These are phyloP conservation scores for Ogataea philodendri DNA, from an alignment of 805 yeast genomes.

Conservation along the genomic window DNA sequence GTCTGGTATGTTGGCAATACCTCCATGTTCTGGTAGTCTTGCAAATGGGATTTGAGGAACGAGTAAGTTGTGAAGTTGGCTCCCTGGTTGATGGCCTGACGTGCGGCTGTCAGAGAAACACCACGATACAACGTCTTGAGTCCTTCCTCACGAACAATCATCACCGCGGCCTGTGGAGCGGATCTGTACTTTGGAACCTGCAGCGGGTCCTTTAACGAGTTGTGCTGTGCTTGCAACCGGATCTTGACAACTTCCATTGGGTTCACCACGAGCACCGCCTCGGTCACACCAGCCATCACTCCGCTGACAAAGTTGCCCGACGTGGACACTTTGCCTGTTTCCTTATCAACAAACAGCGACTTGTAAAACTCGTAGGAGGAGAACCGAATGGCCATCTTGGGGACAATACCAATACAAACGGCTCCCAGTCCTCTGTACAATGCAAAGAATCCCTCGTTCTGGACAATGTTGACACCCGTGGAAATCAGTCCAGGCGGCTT, in stretches of 20 bases:
- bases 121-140: constrained; percentile 87
- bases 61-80: constrained; percentile 96
- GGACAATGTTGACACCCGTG: constrained; percentile 77
- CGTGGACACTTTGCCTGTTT: constrained; percentile 66
- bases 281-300: constrained; percentile 96
- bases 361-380: constrained; percentile 91
- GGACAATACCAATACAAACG: constrained; percentile 94
- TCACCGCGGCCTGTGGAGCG: constrained; percentile 86
- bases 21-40: constrained; percentile 53
- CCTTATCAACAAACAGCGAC: constrained; percentile 55
- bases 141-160: constrained; percentile 90
- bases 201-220: constrained; percentile 81
- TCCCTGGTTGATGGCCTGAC: constrained; percentile 98
- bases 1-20: constrained; percentile 92
- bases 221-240: constrained; percentile 94
- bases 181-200: constrained; percentile 79
- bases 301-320: constrained; percentile 84
- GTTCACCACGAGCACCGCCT: constrained; percentile 90
- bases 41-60: constrained; percentile 69
- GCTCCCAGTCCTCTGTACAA: constrained; percentile 96
- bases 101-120: constrained; percentile 90
- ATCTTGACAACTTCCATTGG: constrained; percentile 98
- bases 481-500: constrained; percentile 83
- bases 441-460: constrained; percentile 79
- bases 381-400: constrained; percentile 97